Evolutionary conservation across 2,329 filamentous ascomycete genomes (phyloP).

Genomic region (Venturia asperata): DNA sequence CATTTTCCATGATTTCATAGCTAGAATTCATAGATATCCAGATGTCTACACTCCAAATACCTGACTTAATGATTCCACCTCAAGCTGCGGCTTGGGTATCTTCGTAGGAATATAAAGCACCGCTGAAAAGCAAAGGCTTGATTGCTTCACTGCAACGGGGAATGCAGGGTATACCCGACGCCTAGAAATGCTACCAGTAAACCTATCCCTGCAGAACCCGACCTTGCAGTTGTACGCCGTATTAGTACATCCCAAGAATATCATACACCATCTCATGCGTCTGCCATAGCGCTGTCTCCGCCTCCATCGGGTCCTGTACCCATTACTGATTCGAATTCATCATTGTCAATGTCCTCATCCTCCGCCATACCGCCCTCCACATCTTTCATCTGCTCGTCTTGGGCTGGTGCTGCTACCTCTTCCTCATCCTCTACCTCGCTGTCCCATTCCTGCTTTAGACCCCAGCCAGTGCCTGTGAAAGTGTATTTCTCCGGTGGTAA

Average conservation of each 20-base stretch:
- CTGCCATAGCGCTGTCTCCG: slow-evolving; percentile 27
- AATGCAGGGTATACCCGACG: slow-evolving; percentile 4
- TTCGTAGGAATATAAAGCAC: not conserved
- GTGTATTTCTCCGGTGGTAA: slow-evolving; percentile 57
- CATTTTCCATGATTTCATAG: no score
- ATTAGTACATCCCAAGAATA: not conserved
- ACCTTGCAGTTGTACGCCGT: not conserved
- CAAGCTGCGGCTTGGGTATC: no score
- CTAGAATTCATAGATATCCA: no score
- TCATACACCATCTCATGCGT: slow-evolving; percentile 23
- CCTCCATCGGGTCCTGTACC: slow-evolving; percentile 24
- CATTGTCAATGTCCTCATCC: slow-evolving; percentile 19
- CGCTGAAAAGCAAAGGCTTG: not conserved
- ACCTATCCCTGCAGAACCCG: not conserved
- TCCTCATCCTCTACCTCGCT: slow-evolving; percentile 42
- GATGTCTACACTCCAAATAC: no score
- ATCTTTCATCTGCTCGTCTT: slow-evolving; percentile 25
- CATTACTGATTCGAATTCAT: slow-evolving; percentile 27
- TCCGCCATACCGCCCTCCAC: slow-evolving; percentile 28
- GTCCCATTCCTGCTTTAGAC: slow-evolving; percentile 50
- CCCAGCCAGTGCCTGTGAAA: slow-evolving; percentile 50
- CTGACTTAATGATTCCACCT: no score
- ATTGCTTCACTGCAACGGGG: not conserved
- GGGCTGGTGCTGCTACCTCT: slow-evolving; percentile 22
- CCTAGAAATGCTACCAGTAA: slow-evolving; percentile 7